Evolutionary conservation across 2,329 filamentous ascomycete species (phyloP).

Genomic region (Microthyrium microscopicum): DNA sequence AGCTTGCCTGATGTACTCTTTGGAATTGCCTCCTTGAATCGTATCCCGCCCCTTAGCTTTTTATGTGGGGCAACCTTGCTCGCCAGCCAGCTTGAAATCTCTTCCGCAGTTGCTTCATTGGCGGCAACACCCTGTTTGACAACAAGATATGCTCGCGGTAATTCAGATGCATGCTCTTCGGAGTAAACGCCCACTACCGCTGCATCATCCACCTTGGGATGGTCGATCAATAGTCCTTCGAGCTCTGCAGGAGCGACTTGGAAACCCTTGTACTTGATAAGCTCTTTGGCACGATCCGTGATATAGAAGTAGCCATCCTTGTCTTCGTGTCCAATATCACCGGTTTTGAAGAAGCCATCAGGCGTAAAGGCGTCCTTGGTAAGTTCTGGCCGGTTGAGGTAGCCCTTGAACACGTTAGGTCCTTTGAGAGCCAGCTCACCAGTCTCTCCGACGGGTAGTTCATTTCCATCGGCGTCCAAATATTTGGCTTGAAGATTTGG

Average conservation of each 20-base stretch:
- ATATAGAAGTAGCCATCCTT: constrained; percentile 70
- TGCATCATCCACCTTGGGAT: constrained; percentile 39
- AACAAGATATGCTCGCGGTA: constrained; percentile 50
- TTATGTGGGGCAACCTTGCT: constrained; percentile 8
- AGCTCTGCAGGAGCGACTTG: constrained; percentile 55
- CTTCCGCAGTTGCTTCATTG: constrained; percentile 4
- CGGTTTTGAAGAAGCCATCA: constrained; percentile 64
- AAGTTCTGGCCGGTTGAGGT: constrained; percentile 46
- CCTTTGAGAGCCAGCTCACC: constrained; percentile 53
- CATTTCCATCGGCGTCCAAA: constrained; percentile 39
- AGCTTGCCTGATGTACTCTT: constrained; percentile 9
- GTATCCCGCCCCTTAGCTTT: constrained; percentile 8
- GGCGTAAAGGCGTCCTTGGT: constrained; percentile 54
- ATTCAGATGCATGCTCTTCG: constrained; percentile 44
- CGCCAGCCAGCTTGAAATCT: constrained; percentile 6
- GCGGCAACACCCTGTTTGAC: neutral
- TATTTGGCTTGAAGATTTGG: constrained; percentile 72
- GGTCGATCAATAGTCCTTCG: constrained; percentile 37
- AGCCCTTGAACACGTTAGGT: constrained; percentile 60
- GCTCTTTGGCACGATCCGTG: constrained; percentile 65
- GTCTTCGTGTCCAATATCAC: constrained; percentile 40
- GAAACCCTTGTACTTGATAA: constrained; percentile 53
- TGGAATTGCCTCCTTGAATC: constrained; percentile 9
- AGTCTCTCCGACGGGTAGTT: constrained; percentile 43
- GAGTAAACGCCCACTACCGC: constrained; percentile 48